Evolutionary conservation across 345 rosid species (phyloP), one percentile per base, ranked within the genome.

Genomic region (Pseudoturritis turrita): DNA sequence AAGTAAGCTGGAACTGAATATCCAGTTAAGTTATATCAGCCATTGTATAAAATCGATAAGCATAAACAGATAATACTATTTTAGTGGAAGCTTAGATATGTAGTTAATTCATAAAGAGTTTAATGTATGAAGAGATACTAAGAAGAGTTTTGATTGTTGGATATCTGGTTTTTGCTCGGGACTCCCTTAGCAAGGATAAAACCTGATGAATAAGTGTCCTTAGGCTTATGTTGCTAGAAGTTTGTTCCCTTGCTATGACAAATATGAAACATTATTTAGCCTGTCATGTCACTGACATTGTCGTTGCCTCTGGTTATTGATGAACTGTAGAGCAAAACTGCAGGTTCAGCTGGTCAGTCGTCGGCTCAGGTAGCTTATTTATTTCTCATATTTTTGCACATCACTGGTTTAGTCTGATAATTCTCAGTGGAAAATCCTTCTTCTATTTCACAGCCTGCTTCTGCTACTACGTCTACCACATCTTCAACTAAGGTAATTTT

Each of bases 301-400:
- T 62, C 53, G 33, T 62, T 67, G 18, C 17, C 22, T 61, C 47
- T 78, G 55, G 12, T 62, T 62, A 51, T 58, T 58, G 59, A 43
- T 72, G 45, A 71, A 66, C 50, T 66, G 77, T 85, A 91, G 98
- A 92, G 88, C 79, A 90, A 90, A 74, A 65, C 87, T 15, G 72
- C 71, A 29, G 78, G 89, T 62, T 80, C 93, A 29, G 72, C 83
- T 61, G 89, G 83, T 46, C 73, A 81, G 44, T 81, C 89, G 10
- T 83, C 92, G 21, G 67, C 78, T 75, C 98, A 83, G 89, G 96
- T 87, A 71, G 58, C 40, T 71, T 53, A 12, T 19, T 41, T 63
- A 4, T 60, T 13, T 68, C n/a, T 25, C 26, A 21, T 70, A 9
- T 29, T 25, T 72, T 40, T 40, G 57, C 18, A 23, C n/a, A 21